Percentiles rank a stretch among this genome's conserved stretches.
phyloP scores from a whole-genome alignment of 2,329 filamentous ascomycete species.

The Graphiopsis chlorocephala region DNA sequence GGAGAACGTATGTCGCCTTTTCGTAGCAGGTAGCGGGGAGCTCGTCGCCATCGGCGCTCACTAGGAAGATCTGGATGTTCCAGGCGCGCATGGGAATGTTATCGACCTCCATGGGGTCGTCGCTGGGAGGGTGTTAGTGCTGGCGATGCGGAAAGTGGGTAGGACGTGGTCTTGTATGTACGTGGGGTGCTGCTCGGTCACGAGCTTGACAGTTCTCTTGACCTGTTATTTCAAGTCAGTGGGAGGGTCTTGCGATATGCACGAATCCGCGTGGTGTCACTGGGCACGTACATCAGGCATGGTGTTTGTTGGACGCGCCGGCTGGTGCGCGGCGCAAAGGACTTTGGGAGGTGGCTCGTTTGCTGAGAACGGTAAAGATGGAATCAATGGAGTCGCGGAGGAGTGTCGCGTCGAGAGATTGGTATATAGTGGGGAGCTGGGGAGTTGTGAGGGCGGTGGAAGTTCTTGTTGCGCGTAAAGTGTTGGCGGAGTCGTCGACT shows the following conservation, averaged over 20 bases:
- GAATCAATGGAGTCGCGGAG: slow-evolving; percentile 2
- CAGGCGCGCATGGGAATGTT: slow-evolving; percentile 91
- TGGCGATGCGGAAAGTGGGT: slow-evolving; percentile 5
- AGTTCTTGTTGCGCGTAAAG: neutral
- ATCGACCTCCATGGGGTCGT: slow-evolving; percentile 76
- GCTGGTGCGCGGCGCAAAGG: slow-evolving; percentile 13
- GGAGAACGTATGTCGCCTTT: slow-evolving; percentile 88
- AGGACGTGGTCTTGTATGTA: slow-evolving; percentile 41
- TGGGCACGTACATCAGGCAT: slow-evolving; percentile 39
- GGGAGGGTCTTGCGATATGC: neutral
- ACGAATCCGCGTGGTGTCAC: neutral
- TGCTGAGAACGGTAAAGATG: neutral
- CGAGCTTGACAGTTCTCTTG: slow-evolving; percentile 86
- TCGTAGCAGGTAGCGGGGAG: slow-evolving; percentile 81
- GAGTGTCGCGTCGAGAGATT: neutral
- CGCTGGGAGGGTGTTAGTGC: slow-evolving; percentile 46
- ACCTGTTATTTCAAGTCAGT: slow-evolving; percentile 46
- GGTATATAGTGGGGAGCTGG: neutral
- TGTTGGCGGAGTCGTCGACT: slow-evolving; percentile 11
- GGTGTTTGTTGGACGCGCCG: slow-evolving; percentile 13
- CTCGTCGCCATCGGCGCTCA: slow-evolving; percentile 84
- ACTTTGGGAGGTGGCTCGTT: neutral
- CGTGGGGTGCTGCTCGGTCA: slow-evolving; percentile 89
- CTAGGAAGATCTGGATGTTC: slow-evolving; percentile 79
- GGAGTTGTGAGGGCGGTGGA: neutral